Evolutionary conservation across 2,329 filamentous ascomycete species (phyloP), one percentile per base, ranked within the genome.

Genomic region (Cytospora piceicola): DNA sequence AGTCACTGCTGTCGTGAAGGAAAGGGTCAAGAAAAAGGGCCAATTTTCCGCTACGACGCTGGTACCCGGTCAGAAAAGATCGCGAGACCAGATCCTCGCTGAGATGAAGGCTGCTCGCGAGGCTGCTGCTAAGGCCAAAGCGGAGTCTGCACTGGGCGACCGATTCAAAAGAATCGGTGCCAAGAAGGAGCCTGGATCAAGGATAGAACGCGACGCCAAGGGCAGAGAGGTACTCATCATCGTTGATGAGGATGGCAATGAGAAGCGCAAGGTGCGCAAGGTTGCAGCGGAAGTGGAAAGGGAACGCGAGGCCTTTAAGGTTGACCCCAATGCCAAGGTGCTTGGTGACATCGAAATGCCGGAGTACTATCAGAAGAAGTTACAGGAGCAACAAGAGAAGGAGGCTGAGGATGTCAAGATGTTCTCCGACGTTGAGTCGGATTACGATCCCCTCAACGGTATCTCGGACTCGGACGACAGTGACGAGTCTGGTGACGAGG

Each of bases 371-470:
- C 77, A 74, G 59, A 83, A 82, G 67, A 78, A 78, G 61, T 81
- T 82, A 64, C 76, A 81, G 54, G 79, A 81, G 42, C 76, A 77
- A 8, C 74, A 77, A 64, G 75, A 82, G 12, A 78, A 84, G 66
- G 77, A 82, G 69, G 81, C 86, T 24, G 80, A 86, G 46, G 82
- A 90, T 61, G 75, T 86, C 29, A 81, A 90, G 70, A 91, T 91
- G 9, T 91, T 91, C 69, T 88, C 86, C 49, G 87, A 85, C 61
- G 87, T 81, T 0, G 88, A 84, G 3, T 87, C 88, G 64, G 88
- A 90, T 71, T 91, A 91, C 72, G 83, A 91, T 72, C 88, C 88
- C 1, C 75, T 91, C 52, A 88, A 87, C 3, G 88, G 81, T 7
- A 77, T 90, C n/a, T 81, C 78, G 0, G 80, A 81, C 22, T 78